Percentiles rank a stretch among this genome's conserved stretches.
phyloP scores from a whole-genome alignment of 371 early-diverging fungal genomes.

The Saksenaea oblongispora region DNA sequence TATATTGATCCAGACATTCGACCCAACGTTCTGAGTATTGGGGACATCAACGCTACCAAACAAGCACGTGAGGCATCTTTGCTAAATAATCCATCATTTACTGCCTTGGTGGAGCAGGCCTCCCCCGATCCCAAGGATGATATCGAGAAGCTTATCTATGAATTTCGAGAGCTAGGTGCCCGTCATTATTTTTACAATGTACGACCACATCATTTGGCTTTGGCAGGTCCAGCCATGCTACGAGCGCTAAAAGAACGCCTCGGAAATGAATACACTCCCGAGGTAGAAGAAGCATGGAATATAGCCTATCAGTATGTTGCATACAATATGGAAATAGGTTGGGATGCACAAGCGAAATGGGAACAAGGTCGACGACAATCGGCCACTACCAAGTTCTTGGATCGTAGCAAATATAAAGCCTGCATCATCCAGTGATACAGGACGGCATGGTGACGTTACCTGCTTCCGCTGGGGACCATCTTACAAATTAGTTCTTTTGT shows the following conservation, averaged over 20 bases:
- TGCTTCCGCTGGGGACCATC: too few relatives aligned
- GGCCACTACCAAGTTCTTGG: not conserved
- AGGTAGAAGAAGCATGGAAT: constrained; percentile 21
- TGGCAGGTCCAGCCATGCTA: constrained; percentile 10
- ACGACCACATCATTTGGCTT: constrained; percentile 6
- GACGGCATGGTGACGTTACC: too few relatives aligned
- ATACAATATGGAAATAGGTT: constrained; percentile 22
- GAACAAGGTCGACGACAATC: constrained; percentile 1
- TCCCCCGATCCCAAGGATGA: not conserved
- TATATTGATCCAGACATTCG: not conserved
- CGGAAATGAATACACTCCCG: constrained; percentile 19
- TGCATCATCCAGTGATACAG: not conserved
- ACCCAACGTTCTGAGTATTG: not conserved
- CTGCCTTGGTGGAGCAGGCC: not conserved
- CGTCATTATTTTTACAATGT: constrained; percentile 20
- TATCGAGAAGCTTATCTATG: not conserved
- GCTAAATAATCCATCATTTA: not conserved
- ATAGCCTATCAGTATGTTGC: constrained; percentile 15
- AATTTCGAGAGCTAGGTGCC: constrained; percentile 17
- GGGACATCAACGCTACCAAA: not conserved
- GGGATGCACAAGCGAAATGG: constrained; percentile 16
- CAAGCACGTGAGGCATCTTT: not conserved
- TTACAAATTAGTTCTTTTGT: too few relatives aligned
- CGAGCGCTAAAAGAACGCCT: constrained; percentile 13
- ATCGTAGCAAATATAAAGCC: not conserved